Percentiles rank a stretch among this genome's conserved stretches.
Conservation (phyloP, 2,329 filamentous ascomycete species). For the Paracoccidioides brasiliensis region DNA sequence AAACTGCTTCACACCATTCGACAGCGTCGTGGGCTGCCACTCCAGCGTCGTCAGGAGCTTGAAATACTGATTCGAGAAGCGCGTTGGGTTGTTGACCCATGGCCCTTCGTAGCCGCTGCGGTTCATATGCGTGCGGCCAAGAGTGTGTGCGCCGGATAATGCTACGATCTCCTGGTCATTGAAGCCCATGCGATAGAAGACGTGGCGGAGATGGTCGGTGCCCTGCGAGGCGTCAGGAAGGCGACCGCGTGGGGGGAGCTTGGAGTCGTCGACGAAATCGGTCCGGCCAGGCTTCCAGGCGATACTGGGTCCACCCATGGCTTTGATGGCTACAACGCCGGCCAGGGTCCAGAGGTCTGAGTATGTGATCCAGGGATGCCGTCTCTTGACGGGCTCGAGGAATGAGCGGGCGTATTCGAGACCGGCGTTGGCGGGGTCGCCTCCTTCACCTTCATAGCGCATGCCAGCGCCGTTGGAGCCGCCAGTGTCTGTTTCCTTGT, state of each 20-base stretch:
- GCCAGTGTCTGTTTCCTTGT: conserved; percentile 45
- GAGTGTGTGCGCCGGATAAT: conserved; percentile 42
- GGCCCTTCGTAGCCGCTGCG: conserved; percentile 45
- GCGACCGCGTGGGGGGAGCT: conserved; percentile 45
- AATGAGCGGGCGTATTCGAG: conserved; percentile 51
- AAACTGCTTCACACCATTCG: conserved; percentile 44
- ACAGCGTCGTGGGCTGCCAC: conserved; percentile 42
- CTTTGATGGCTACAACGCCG: conserved; percentile 44
- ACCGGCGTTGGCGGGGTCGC: conserved; percentile 52
- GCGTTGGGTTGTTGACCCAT: conserved; percentile 48
- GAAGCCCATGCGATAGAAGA: conserved; percentile 50
- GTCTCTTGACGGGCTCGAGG: conserved; percentile 47
- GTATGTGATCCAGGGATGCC: conserved; percentile 52
- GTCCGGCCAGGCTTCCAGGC: conserved; percentile 47
- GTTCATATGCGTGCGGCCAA: conserved; percentile 44
- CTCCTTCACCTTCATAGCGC: conserved; percentile 51
- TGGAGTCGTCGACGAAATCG: conserved; percentile 48
- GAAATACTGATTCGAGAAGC: conserved; percentile 47
- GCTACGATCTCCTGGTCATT: conserved; percentile 49
- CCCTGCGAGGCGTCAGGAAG: conserved; percentile 43
- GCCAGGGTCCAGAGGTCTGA: conserved; percentile 53
- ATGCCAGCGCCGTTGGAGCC: conserved; percentile 54
- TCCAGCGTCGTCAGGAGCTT: conserved; percentile 38
- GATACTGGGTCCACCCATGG: conserved; percentile 47
- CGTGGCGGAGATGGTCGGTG: conserved; percentile 41